Conservation (phyloP, 2,329 filamentous ascomycete genomes). For the Diaporthe aspalathi region DNA sequence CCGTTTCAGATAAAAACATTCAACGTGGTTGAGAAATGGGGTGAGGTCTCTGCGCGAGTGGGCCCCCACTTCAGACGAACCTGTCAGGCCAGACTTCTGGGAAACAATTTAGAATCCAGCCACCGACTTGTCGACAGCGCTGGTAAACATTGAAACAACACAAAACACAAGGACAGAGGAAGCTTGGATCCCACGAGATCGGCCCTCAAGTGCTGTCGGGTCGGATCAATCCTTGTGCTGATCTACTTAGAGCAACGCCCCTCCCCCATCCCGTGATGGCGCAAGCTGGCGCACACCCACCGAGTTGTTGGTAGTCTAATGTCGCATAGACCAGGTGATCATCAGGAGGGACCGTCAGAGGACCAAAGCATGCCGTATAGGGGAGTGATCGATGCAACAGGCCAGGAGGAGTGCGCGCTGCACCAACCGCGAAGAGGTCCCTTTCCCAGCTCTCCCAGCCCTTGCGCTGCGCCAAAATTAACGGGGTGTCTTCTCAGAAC, state of each 20-base stretch:
- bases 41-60: not conserved
- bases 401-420: not conserved
- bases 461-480: not conserved
- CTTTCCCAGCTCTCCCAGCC: constrained; percentile 12
- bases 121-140: not conserved
- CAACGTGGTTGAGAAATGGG: not conserved
- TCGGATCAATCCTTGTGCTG: not conserved
- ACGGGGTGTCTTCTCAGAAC: not conserved
- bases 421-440: constrained; percentile 12
- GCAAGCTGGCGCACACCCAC: not conserved
- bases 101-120: too few relatives aligned
- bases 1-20: constrained; percentile 28
- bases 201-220: not conserved
- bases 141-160: not conserved
- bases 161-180: not conserved
- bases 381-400: not conserved
- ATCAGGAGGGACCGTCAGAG: not conserved
- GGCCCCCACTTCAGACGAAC: not conserved
- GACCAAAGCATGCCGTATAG: not conserved
- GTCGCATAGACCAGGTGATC: not conserved
- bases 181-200: not conserved
- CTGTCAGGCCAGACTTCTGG: not conserved
- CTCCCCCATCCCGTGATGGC: not conserved
- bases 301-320: not conserved
- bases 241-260: not conserved